A percentile compares a stretch with the other conserved stretches of the same genome.
Evolutionary conservation across 2,329 filamentous ascomycete species (phyloP).

Genomic region (Phialophora tarda): DNA sequence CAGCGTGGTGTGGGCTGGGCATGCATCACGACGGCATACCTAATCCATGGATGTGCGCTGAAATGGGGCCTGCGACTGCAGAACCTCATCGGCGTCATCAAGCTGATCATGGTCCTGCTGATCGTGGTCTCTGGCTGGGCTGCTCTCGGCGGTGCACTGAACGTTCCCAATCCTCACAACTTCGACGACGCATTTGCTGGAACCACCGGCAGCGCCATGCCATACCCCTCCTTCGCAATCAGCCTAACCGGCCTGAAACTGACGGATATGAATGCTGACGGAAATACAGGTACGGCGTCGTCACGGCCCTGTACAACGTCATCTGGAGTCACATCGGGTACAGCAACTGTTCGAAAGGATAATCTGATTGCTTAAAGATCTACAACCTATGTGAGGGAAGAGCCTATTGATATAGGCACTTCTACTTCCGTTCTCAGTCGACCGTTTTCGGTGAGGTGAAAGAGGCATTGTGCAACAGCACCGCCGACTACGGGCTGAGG

Average conservation of each 20-base stretch:
- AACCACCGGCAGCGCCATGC: conserved; percentile 46
- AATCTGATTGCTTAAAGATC: too few species aligned
- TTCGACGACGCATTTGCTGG: conserved; percentile 49
- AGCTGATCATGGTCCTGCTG: conserved; percentile 57
- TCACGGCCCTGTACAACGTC: conserved; percentile 62
- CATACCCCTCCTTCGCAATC: conserved; percentile 25
- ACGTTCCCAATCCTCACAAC: conserved; percentile 42
- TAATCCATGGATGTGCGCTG: conserved; percentile 55
- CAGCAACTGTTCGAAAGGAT: too few species aligned
- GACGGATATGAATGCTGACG: neutral
- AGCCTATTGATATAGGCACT: too few species aligned
- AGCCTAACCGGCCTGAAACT: neutral
- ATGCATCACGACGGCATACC: conserved; percentile 55
- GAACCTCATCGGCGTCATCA: conserved; percentile 57
- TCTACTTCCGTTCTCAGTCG: too few species aligned
- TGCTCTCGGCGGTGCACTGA: conserved; percentile 49
- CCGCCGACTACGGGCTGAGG: conserved; percentile 62
- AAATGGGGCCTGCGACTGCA: conserved; percentile 56
- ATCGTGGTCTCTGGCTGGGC: conserved; percentile 53
- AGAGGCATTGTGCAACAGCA: conserved; percentile 43
- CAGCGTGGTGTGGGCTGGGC: conserved; percentile 56
- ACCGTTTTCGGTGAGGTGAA: too few species aligned
- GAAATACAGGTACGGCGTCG: conserved; percentile 47
- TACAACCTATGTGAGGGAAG: too few species aligned
- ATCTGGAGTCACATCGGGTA: conserved; percentile 63